phyloP scores from a whole-genome alignment of 2,329 filamentous ascomycete genomes.

The Fusarium falciforme region DNA sequence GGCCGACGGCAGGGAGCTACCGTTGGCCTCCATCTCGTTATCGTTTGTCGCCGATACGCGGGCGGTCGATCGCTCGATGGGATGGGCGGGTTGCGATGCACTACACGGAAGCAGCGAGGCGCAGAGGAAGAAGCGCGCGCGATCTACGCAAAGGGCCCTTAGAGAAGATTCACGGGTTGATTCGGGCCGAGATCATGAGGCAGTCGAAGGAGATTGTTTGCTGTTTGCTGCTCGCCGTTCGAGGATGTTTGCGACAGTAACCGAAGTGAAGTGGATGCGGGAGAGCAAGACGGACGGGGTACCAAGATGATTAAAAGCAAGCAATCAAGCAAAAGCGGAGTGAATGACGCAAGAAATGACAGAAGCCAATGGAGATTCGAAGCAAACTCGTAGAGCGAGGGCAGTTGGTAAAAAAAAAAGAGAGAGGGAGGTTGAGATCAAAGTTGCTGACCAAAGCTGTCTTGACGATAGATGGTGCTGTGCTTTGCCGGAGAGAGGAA shows the following conservation, averaged over 20 bases:
- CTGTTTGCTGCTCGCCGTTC: conserved; percentile 15
- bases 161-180: conserved; percentile 20
- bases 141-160: conserved; percentile 36
- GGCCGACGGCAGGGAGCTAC: conserved; percentile 46
- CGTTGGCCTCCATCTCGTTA: conserved; percentile 53
- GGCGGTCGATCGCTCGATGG: conserved; percentile 1
- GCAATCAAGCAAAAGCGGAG: conserved; percentile 15
- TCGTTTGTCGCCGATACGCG: conserved; percentile 16
- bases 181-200: conserved; percentile 36
- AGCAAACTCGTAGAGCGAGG: conserved; percentile 16
- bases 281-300: conserved; percentile 18
- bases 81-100: conserved; percentile 17
- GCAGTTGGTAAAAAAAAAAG: not conserved
- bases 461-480: conserved; percentile 14
- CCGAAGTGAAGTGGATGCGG: conserved; percentile 6
- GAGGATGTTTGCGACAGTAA: conserved; percentile 28
- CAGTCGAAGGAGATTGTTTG: not conserved
- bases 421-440: conserved; percentile 11
- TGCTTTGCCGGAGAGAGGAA: conserved; percentile 12
- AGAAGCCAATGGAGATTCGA: conserved; percentile 4
- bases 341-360: conserved; percentile 1
- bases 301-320: conserved; percentile 7
- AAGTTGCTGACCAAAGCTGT: conserved; percentile 23
- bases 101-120: conserved; percentile 24
- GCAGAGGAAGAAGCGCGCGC: conserved; percentile 28